phyloP scores from a whole-genome alignment of 2,329 filamentous ascomycete species.

The Thermoascus crustaceus region DNA sequence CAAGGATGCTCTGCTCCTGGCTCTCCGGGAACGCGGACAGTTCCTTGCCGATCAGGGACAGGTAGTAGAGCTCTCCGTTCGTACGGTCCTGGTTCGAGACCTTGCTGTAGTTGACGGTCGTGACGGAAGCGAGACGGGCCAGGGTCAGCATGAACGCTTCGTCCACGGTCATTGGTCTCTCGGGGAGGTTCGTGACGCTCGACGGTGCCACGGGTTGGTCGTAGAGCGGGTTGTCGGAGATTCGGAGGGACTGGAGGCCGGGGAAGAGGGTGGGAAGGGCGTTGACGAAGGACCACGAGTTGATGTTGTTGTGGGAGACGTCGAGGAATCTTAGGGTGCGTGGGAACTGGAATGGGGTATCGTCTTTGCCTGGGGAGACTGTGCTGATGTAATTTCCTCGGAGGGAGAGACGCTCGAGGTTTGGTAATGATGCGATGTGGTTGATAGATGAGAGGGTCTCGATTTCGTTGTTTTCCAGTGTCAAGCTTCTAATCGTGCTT shows the following conservation, averaged over 20 bases:
- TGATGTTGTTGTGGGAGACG: constrained; percentile 62
- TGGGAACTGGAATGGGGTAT: constrained; percentile 44
- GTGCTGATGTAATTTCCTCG: constrained; percentile 65
- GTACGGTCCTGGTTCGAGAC: constrained; percentile 66
- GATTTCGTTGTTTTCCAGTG: constrained; percentile 42
- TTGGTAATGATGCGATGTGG: constrained; percentile 46
- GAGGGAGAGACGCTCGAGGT: constrained; percentile 47
- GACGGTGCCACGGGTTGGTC: constrained; percentile 35
- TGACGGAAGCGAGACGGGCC: constrained; percentile 61
- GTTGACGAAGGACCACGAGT: constrained; percentile 67
- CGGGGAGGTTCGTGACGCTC: constrained; percentile 32
- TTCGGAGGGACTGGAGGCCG: constrained; percentile 62
- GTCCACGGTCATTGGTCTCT: constrained; percentile 48
- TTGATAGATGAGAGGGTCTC: constrained; percentile 30
- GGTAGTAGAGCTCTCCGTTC: constrained; percentile 90
- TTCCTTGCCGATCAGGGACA: constrained; percentile 72
- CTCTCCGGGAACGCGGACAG: constrained; percentile 39
- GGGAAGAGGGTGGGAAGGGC: constrained; percentile 61
- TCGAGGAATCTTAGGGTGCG: constrained; percentile 56
- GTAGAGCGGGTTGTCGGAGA: constrained; percentile 82
- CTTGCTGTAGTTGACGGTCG: constrained; percentile 49
- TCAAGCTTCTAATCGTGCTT: constrained; percentile 36
- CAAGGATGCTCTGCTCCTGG: constrained; percentile 48
- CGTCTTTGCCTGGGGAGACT: constrained; percentile 20
- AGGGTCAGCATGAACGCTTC: constrained; percentile 86